These are phyloP conservation scores for Erythrobasidium yunnanense DNA, from an alignment of 768 basidiomycete genomes.

Conservation along the genomic window DNA sequence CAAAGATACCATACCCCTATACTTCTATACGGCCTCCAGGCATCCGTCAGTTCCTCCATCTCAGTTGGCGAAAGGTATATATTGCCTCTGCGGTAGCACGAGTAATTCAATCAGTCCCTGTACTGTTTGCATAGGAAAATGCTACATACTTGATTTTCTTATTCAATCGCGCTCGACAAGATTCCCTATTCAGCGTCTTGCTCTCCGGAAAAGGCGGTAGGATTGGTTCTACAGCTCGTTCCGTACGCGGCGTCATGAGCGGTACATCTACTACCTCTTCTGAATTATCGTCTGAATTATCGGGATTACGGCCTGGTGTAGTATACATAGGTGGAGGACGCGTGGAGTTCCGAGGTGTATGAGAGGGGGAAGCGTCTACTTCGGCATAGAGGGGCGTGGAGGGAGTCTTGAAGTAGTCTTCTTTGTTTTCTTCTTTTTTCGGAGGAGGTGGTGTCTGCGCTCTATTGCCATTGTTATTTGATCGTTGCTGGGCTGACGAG, in stretches of 20 bases:
- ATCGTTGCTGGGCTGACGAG: background rate
- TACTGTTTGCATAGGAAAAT: background rate
- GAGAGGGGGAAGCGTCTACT: background rate
- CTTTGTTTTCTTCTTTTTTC: background rate
- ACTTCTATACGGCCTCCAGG: slow-evolving; percentile 33
- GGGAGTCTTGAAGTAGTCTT: background rate
- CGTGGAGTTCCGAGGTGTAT: background rate
- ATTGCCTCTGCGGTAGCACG: slow-evolving; percentile 33
- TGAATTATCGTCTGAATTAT: no score
- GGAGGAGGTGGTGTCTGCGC: background rate
- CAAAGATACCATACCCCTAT: slow-evolving; percentile 33
- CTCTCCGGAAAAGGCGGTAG: slow-evolving; percentile 30
- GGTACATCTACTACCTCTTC: slow-evolving; percentile 10
- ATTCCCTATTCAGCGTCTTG: slow-evolving; percentile 27
- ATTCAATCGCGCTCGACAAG: slow-evolving; percentile 26
- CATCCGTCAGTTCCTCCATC: slow-evolving; percentile 36
- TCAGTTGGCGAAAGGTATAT: slow-evolving; percentile 34
- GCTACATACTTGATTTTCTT: slow-evolving; percentile 37
- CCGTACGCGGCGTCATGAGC: slow-evolving; percentile 9
- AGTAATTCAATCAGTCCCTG: background rate
- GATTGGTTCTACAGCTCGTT: background rate
- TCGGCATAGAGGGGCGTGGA: background rate
- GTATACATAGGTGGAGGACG: no score
- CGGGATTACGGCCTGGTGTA: no score
- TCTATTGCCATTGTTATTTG: background rate